Base-by-base conservation (phyloP, 1,139 yeast species). In the Yamadazyma atmosphaerica region DNA sequence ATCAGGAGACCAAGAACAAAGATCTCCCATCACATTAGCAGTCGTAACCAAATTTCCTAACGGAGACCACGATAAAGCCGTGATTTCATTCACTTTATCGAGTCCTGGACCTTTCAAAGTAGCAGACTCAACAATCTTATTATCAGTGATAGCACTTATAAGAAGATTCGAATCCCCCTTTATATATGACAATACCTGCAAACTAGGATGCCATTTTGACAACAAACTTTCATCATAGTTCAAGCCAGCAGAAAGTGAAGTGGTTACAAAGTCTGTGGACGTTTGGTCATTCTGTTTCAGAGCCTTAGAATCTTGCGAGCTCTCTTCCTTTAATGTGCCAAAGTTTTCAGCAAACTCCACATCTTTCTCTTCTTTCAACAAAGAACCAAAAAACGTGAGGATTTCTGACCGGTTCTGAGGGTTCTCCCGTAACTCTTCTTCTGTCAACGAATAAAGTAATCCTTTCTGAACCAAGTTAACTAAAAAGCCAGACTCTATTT, bases 391-490 rank as follows among this genome's bases (percentile, higher is more conserved):
- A 4, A 68, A 51, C 16, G 67, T 48, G 31, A 60, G 51, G 12
- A 48, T 47, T 33, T 58, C 56, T 5, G 51, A 51, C 4, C 42
- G 36, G 4, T 41, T 9, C 9, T 19, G 22, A 19, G 22, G 46
- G 6, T 41, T 40, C 5, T 40, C 32, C 11, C 35, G 34, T 11
- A 58, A 45, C 13, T 66, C 67, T 12, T 52, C 50, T 42, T 69
- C 69, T 1, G 70, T 65, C 31, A 69, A 46, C 15, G 72, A 68
- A 55, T 83, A 86, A 41, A 89, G 72, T 19, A 90, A 79, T 1
- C 98, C 98, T 56, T 83, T 86, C 53, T 90, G 97, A 1, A 90
- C 83, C 37, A 90, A 65, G 52, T 80, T 79, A 10, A 90, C 95
- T 18, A 90, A 66, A 42, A 87, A 78, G 1, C 98, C 98, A 2